Evolutionary conservation across 805 yeast genomes (phyloP).

Genomic region (Wickerhamiella slavikovae): DNA sequence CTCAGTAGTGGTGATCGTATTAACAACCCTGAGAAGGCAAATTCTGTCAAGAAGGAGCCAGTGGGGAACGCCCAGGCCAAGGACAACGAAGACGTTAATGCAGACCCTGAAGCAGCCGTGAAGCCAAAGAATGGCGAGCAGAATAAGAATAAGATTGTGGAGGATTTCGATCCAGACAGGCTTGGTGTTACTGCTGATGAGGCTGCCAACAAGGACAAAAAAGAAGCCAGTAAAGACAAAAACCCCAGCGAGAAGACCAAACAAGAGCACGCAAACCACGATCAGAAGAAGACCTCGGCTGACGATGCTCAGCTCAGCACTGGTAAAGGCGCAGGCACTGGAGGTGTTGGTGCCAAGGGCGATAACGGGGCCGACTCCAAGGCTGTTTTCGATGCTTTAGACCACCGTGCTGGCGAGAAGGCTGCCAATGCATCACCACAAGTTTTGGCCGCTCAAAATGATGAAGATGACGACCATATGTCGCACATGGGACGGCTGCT

Average conservation of each 20-base stretch:
- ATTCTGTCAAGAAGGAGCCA: constrained; percentile 12
- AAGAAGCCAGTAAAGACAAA: constrained; percentile 3
- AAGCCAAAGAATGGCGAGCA: constrained; percentile 5
- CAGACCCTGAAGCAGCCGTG: too few relatives aligned
- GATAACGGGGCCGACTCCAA: background rate
- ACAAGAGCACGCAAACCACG: background rate
- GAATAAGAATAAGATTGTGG: constrained; percentile 16
- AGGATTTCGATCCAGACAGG: constrained; percentile 19
- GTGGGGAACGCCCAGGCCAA: constrained; percentile 5
- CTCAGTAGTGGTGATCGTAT: constrained; percentile 10
- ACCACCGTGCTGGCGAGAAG: background rate
- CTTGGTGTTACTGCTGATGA: constrained; percentile 15
- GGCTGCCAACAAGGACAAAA: constrained; percentile 9
- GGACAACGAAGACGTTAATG: constrained; percentile 1
- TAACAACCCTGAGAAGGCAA: constrained; percentile 13
- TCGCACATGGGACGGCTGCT: constrained; percentile 23
- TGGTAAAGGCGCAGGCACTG: constrained; percentile 4
- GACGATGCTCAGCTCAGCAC: constrained; percentile 4
- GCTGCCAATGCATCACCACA: background rate
- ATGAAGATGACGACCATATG: background rate
- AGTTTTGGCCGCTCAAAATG: background rate
- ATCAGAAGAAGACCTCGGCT: background rate
- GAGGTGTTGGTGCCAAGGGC: constrained; percentile 5
- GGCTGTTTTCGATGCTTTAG: constrained; percentile 1
- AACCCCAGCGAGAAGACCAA: constrained; percentile 1